Evolutionary conservation across 2,329 filamentous ascomycete species (phyloP).

Genomic region (Fusarium longipes): DNA sequence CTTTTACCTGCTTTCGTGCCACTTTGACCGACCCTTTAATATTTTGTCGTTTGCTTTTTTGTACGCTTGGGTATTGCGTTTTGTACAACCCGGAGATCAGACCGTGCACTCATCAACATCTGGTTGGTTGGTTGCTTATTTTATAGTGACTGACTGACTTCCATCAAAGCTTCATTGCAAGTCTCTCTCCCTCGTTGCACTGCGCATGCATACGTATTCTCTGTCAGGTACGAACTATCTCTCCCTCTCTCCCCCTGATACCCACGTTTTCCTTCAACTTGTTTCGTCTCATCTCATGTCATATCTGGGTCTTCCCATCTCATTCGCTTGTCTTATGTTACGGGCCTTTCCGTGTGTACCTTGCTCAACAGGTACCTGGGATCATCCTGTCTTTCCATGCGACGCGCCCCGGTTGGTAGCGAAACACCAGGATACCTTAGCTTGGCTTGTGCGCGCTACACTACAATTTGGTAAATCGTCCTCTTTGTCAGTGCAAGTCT

Average conservation of each 20-base stretch:
- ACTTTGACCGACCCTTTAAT: constrained; percentile 16
- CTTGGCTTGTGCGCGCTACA: constrained; percentile 32
- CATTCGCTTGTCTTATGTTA: constrained; percentile 10
- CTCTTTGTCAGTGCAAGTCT: constrained; percentile 39
- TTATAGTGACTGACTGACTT: constrained; percentile 18
- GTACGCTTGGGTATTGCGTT: constrained; percentile 29
- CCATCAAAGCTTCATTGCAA: background rate
- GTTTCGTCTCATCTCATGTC: background rate
- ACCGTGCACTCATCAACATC: constrained; percentile 17
- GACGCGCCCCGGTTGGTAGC: constrained; percentile 34
- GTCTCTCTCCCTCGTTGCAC: constrained; percentile 17
- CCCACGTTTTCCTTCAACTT: constrained; percentile 1
- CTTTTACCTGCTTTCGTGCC: background rate
- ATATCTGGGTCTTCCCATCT: background rate
- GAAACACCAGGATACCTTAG: constrained; percentile 45
- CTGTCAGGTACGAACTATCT: constrained; percentile 33
- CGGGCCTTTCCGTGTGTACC: constrained; percentile 37
- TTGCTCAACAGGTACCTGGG: constrained; percentile 38
- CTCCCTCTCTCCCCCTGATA: background rate
- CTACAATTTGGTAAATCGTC: constrained; percentile 20
- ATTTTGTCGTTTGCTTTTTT: constrained; percentile 27
- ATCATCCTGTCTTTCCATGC: constrained; percentile 42
- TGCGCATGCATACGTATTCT: constrained; percentile 15
- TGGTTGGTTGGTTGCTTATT: background rate
- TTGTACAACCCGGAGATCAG: constrained; percentile 21